Percentiles rank a stretch among this genome's conserved stretches.
These are phyloP conservation scores for Phytophthora parvispora DNA, from an alignment of 352 stramenopile species.

Conservation along the genomic window DNA sequence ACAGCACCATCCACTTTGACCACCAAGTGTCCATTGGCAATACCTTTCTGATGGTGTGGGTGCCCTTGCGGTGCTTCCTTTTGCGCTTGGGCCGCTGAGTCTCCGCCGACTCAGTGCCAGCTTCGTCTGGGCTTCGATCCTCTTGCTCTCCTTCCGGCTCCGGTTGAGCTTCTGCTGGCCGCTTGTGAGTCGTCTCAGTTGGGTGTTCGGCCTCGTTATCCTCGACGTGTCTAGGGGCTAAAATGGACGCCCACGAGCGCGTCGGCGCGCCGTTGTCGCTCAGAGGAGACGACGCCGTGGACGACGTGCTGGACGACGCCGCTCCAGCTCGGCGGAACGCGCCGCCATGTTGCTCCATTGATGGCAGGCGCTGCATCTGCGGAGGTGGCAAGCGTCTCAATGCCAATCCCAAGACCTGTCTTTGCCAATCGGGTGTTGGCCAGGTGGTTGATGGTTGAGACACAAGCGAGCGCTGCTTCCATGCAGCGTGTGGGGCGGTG, in stretches of 20 bases:
- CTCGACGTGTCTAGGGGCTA: background rate
- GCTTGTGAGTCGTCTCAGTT: background rate
- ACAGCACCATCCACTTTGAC: background rate
- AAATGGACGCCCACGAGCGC: constrained; percentile 18
- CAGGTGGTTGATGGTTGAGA: background rate
- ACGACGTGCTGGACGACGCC: constrained; percentile 23
- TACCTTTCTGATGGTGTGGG: constrained; percentile 41
- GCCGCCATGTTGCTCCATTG: background rate
- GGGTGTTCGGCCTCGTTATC: background rate
- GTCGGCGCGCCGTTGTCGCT: background rate
- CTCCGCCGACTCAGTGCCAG: constrained; percentile 2
- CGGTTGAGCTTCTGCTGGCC: background rate
- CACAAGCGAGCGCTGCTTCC: background rate
- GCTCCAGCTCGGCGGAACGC: background rate
- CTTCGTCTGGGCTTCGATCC: background rate
- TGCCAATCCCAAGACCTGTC: constrained; percentile 1
- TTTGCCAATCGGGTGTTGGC: constrained; percentile 3
- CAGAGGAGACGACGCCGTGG: constrained; percentile 14
- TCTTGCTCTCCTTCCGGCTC: background rate
- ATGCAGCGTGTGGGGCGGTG: constrained; percentile 1
- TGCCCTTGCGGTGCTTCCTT: constrained; percentile 44
- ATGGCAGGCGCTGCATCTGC: constrained; percentile 1
- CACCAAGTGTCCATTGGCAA: background rate
- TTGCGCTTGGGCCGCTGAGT: constrained; percentile 22
- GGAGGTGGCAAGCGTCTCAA: background rate